These are phyloP conservation scores for Geotrichum candidum DNA, from an alignment of 1,139 yeast species.

Conservation along the genomic window DNA sequence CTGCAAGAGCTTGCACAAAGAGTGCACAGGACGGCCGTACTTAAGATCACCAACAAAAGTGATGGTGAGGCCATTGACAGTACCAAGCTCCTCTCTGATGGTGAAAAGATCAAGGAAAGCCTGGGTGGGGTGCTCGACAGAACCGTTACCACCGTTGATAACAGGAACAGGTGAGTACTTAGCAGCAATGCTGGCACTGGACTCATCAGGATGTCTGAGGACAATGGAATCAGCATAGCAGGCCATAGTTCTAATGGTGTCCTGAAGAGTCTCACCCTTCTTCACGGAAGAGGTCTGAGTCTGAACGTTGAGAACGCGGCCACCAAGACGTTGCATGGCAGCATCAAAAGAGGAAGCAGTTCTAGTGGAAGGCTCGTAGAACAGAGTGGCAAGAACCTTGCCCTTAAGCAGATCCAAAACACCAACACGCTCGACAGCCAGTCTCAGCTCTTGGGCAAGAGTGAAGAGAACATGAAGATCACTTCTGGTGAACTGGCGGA, in stretches of 20 bases:
- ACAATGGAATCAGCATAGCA: conserved; percentile 97
- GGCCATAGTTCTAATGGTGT: conserved; percentile 92
- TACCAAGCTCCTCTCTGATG: conserved; percentile 97
- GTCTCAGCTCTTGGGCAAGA: conserved; percentile 96
- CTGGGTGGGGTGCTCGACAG: conserved; percentile 98
- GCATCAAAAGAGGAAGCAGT: conserved; percentile 96
- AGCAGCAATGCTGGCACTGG: conserved; percentile 89
- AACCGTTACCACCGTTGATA: conserved; percentile 95
- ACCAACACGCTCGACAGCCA: conserved; percentile 95
- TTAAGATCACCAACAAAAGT: conserved; percentile 99
- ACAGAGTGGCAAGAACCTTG: conserved; percentile 87
- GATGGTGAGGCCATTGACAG: conserved; percentile 95
- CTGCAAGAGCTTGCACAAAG: conserved; percentile 81
- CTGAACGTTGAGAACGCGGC: conserved; percentile 85
- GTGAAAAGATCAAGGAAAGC: conserved; percentile 96
- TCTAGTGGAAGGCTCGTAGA: conserved; percentile 97
- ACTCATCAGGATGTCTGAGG: conserved; percentile 91
- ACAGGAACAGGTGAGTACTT: conserved; percentile 96
- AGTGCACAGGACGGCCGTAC: conserved; percentile 98
- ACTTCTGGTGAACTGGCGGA: conserved; percentile 75
- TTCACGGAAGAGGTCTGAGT: conserved; percentile 85
- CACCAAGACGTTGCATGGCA: conserved; percentile 99
- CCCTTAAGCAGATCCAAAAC: conserved; percentile 86
- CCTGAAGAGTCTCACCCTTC: conserved; percentile 98
- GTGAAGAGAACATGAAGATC: conserved; percentile 90